Evolutionary conservation across 768 basidiomycete species (phyloP).

Genomic region (Leccinum olivaceopallidum): DNA sequence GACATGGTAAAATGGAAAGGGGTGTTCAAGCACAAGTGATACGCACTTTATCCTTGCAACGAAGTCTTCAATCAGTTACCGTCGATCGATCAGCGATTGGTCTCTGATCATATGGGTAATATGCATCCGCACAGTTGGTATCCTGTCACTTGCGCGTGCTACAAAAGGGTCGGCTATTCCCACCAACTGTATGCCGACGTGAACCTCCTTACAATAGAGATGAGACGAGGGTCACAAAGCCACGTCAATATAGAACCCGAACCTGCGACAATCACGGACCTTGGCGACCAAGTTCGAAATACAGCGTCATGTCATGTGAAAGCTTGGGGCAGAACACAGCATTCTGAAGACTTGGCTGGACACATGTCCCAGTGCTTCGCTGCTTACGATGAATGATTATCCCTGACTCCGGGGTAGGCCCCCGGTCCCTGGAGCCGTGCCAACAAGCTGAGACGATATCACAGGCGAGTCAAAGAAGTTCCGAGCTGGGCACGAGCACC

Average conservation of each 20-base stretch:
- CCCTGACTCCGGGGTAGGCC: background rate
- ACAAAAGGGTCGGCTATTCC: background rate
- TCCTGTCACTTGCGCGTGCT: conserved; percentile 5
- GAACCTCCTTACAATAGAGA: background rate
- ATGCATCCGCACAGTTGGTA: conserved; percentile 5
- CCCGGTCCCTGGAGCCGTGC: background rate
- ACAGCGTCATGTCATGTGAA: background rate
- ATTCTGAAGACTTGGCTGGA: background rate
- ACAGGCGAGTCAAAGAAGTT: background rate
- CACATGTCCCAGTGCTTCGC: background rate
- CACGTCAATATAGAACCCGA: background rate
- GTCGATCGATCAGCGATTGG: background rate
- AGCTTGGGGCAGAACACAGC: background rate
- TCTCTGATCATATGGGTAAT: background rate
- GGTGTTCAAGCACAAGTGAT: background rate
- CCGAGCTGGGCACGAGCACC: background rate
- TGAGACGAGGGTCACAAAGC: conserved; percentile 1
- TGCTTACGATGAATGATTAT: background rate
- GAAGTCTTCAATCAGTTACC: background rate
- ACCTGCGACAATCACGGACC: background rate
- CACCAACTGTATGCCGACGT: background rate
- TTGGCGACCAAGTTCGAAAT: background rate
- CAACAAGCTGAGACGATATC: background rate
- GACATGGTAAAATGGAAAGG: conserved; percentile 12
- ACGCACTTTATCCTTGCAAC: conserved; percentile 13